Evolutionary conservation across 345 rosid species (phyloP).

Genomic region (Citrus sp.): DNA sequence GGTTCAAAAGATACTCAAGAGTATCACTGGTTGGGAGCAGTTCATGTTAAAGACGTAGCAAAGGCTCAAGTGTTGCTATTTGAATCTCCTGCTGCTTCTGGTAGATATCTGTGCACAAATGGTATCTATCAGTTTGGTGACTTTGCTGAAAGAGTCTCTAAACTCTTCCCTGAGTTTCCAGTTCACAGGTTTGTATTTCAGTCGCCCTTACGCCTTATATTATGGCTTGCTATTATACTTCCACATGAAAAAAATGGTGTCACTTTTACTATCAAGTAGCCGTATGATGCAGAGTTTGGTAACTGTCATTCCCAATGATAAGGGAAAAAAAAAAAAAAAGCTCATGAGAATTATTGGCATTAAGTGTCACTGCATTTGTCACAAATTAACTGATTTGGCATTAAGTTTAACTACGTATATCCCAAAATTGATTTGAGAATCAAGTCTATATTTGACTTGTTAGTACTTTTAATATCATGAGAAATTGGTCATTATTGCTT

Average conservation of each 20-base stretch:
- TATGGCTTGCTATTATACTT: neutral
- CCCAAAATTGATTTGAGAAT: conserved; percentile 4
- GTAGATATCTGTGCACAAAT: conserved; percentile 74
- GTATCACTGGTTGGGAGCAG: conserved; percentile 77
- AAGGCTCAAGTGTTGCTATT: conserved; percentile 57
- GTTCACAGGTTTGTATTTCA: conserved; percentile 50
- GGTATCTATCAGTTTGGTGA: conserved; percentile 75
- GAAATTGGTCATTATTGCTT: neutral
- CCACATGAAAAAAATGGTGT: neutral
- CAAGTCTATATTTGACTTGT: neutral
- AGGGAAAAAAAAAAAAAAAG: too few species aligned
- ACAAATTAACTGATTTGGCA: neutral
- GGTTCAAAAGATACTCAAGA: conserved; percentile 68
- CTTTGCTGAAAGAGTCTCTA: conserved; percentile 55
- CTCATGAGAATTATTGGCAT: too few species aligned
- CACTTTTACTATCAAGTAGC: neutral
- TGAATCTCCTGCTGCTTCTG: conserved; percentile 56
- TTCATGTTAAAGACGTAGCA: conserved; percentile 77
- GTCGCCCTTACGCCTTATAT: neutral
- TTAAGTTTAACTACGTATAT: neutral
- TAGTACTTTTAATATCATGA: neutral
- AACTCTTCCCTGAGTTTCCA: conserved; percentile 62
- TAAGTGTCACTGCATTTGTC: too few species aligned
- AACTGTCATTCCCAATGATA: neutral
- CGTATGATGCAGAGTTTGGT: neutral